phyloP scores from a whole-genome alignment of 352 stramenopile species.

The Chrysophaeum taylorii region DNA sequence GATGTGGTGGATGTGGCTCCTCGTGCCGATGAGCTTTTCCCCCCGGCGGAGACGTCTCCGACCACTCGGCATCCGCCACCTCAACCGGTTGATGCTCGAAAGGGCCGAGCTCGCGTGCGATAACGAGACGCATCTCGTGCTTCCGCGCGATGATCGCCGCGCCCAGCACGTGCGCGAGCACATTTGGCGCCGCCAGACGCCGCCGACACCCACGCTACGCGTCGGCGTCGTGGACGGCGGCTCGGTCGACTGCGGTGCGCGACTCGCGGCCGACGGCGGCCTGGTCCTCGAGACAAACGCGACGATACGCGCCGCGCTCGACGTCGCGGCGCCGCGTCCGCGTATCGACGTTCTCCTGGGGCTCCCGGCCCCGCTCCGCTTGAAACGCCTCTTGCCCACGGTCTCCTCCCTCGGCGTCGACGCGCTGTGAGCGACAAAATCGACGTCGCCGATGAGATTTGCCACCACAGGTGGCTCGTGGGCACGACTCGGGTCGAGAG shows the following conservation, averaged over 20 bases:
- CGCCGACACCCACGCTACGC: neutral
- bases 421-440: too few relatives aligned
- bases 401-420: neutral
- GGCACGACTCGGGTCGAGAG: neutral
- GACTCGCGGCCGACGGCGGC: neutral
- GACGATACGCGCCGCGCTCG: neutral
- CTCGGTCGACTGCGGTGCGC: neutral
- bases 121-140: neutral
- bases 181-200: neutral
- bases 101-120: neutral
- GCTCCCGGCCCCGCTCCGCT: neutral
- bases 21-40: too few relatives aligned
- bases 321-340: neutral
- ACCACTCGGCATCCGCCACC: neutral
- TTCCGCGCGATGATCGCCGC: neutral
- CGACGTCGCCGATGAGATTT: too few relatives aligned
- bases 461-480: too few relatives aligned
- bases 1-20: too few relatives aligned
- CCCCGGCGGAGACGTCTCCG: too few relatives aligned
- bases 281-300: neutral
- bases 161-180: neutral
- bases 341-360: neutral
- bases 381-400: neutral
- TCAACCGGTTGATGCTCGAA: neutral
- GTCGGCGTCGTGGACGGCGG: constrained; percentile 1